phyloP scores from a whole-genome alignment of 2,329 filamentous ascomycete genomes.

The Cercospora janseana region DNA sequence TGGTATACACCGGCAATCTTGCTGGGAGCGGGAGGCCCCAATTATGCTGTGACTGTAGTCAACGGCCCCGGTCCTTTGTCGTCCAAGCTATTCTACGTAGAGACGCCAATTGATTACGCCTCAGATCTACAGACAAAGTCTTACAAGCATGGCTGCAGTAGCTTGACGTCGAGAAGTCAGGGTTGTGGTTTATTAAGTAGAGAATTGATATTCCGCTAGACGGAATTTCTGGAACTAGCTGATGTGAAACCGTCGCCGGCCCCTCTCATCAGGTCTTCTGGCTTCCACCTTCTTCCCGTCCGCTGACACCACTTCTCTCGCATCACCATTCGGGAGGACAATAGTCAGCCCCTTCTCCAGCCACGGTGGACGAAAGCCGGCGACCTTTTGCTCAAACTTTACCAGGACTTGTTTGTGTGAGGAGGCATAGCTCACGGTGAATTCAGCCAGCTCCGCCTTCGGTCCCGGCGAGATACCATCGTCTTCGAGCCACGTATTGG shows the following conservation, averaged over 20 bases:
- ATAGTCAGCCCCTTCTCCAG: slow-evolving; percentile 47
- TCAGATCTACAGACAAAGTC: no score
- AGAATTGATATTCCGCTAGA: no score
- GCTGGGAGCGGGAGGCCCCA: no score
- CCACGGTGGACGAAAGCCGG: slow-evolving; percentile 51
- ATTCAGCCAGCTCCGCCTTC: slow-evolving; percentile 42
- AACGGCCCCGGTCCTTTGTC: no score
- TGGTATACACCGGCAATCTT: no score
- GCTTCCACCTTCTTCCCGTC: slow-evolving; percentile 22
- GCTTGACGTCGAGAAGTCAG: no score
- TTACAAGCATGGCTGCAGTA: no score
- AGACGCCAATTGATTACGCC: no score
- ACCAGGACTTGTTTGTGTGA: slow-evolving; percentile 48
- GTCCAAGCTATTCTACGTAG: no score
- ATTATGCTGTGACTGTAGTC: no score
- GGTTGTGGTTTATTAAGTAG: no score
- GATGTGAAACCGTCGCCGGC: slow-evolving; percentile 26
- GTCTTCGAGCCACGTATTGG: slow-evolving; percentile 55
- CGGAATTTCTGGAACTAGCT: no score
- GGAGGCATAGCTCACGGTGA: slow-evolving; percentile 47
- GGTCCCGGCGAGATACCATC: slow-evolving; percentile 55
- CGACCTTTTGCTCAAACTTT: slow-evolving; percentile 41
- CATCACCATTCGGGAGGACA: slow-evolving; percentile 53
- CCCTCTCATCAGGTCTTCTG: slow-evolving; percentile 26
- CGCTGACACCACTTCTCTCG: slow-evolving; percentile 39